Percentiles rank a stretch among this genome's conserved stretches.
These are phyloP conservation scores for Aspergillus udagawae DNA, from an alignment of 2,329 filamentous ascomycete genomes.

Conservation along the genomic window DNA sequence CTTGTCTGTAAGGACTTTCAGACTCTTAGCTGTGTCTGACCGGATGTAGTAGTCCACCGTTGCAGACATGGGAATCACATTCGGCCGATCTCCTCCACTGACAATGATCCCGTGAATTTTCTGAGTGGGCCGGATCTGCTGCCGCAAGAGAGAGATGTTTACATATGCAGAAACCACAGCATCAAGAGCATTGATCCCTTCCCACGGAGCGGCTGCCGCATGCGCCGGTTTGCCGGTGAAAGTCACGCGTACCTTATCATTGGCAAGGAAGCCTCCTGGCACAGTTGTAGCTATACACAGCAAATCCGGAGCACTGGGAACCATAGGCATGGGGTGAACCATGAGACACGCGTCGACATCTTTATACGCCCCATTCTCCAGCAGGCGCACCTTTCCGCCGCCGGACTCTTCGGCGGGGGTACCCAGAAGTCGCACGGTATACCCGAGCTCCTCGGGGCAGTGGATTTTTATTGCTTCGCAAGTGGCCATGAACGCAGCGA, in stretches of 20 bases:
- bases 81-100: constrained; percentile 50
- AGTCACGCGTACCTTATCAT: constrained; percentile 31
- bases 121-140: constrained; percentile 51
- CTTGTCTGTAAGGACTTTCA: constrained; percentile 27
- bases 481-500: constrained; percentile 33
- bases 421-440: constrained; percentile 31
- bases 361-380: constrained; percentile 40
- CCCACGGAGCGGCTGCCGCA: constrained; percentile 53
- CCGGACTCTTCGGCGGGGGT: constrained; percentile 34
- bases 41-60: constrained; percentile 44
- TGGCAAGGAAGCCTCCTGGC: constrained; percentile 26
- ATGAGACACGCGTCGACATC: constrained; percentile 38
- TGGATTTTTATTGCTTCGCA: constrained; percentile 26
- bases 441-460: constrained; percentile 13
- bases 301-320: constrained; percentile 18
- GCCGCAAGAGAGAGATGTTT: constrained; percentile 48
- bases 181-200: constrained; percentile 56
- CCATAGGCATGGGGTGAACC: constrained; percentile 33
- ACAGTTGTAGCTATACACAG: constrained; percentile 20
- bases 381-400: constrained; percentile 36
- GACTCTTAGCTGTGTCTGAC: constrained; percentile 35
- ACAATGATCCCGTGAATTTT: constrained; percentile 51
- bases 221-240: constrained; percentile 53
- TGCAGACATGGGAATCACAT: constrained; percentile 53
- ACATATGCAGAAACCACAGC: constrained; percentile 47